Conservation (phyloP, 225 moss, liverwort and hornwort genomes). For the Physcomitrellopsis africana region DNA sequence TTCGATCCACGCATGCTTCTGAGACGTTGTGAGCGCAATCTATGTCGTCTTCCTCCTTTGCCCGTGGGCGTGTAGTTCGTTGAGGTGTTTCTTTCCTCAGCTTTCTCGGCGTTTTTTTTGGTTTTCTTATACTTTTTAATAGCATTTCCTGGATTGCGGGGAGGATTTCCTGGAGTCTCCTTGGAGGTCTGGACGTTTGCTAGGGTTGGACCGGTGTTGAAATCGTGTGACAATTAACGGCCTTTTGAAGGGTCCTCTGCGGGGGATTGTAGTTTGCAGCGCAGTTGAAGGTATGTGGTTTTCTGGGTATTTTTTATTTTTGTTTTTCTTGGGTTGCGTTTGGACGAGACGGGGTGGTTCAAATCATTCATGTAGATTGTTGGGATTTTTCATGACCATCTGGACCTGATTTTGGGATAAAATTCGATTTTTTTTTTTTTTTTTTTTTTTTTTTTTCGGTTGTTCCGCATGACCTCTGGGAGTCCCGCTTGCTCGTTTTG, state of each 20-base stretch:
- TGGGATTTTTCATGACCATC: background rate
- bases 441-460: too few relatives aligned
- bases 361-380: background rate
- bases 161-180: too few relatives aligned
- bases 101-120: background rate
- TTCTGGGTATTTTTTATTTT: background rate
- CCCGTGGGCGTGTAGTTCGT: too few relatives aligned
- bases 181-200: too few relatives aligned
- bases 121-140: too few relatives aligned
- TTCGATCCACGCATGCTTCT: too few relatives aligned
- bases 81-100: background rate
- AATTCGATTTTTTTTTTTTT: too few relatives aligned
- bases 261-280: slow-evolving; percentile 1
- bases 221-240: slow-evolving; percentile 11
- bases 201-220: too few relatives aligned
- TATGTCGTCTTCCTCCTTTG: too few relatives aligned
- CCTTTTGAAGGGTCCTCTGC: background rate
- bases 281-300: background rate
- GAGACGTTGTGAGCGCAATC: too few relatives aligned
- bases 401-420: background rate
- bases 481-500: background rate
- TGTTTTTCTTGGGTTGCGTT: slow-evolving; percentile 7
- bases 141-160: too few relatives aligned
- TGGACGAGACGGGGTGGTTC: slow-evolving; percentile 10
- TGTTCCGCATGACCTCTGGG: too few relatives aligned